These are phyloP conservation scores for Paragyromitra xinjiangensis DNA, from an alignment of 495 filamentous ascomycete genomes.

Conservation along the genomic window DNA sequence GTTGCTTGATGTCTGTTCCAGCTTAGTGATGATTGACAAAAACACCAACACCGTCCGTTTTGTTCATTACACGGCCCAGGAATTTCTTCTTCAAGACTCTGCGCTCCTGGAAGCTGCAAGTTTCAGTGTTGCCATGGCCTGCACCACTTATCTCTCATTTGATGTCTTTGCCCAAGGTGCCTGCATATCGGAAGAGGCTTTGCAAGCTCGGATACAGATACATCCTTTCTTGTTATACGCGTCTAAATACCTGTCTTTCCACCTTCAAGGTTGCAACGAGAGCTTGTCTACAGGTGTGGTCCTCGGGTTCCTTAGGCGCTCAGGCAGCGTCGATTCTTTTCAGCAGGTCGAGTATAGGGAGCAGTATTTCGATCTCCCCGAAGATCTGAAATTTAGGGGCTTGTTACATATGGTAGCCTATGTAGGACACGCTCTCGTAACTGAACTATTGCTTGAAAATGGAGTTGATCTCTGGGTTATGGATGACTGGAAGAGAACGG, in stretches of 20 bases:
- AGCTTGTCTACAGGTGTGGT: not conserved
- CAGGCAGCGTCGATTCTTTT: not conserved
- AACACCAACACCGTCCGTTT: constrained; percentile 25
- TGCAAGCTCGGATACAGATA: not conserved
- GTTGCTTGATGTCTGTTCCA: constrained; percentile 22
- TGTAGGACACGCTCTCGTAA: not conserved
- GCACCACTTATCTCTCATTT: constrained; percentile 16
- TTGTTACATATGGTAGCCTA: not conserved
- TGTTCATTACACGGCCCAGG: constrained; percentile 24
- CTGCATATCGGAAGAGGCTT: not conserved
- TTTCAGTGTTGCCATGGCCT: constrained; percentile 11
- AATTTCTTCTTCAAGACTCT: constrained; percentile 1
- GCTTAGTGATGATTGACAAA: constrained; percentile 23
- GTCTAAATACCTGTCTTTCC: not conserved
- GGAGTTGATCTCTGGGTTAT: not conserved
- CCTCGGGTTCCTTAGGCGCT: not conserved
- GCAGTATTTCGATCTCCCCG: accelerated
- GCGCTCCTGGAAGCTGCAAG: not conserved
- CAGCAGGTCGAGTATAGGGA: not conserved
- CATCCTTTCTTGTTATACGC: constrained; percentile 3
- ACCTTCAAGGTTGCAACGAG: not conserved
- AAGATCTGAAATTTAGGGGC: not conserved
- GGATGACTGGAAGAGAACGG: not conserved
- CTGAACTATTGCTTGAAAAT: not conserved
- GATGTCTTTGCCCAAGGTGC: constrained; percentile 2